Percentiles rank a stretch among this genome's conserved stretches.
Evolutionary conservation across 306 rosid species (phyloP).

Genomic region (Glycyrrhiza uralensis): DNA sequence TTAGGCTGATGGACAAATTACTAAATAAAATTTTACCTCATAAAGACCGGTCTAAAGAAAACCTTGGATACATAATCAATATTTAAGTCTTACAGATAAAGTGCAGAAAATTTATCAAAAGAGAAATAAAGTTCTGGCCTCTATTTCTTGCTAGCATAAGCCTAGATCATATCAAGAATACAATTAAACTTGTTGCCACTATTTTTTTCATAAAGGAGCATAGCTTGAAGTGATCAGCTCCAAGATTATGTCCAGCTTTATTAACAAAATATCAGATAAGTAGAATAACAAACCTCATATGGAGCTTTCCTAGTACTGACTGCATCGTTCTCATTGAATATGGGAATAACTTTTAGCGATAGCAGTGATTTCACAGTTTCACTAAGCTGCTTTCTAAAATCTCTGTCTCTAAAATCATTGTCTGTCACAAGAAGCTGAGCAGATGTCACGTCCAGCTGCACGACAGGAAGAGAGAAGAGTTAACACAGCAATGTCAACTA

Average conservation of each 20-base stretch:
- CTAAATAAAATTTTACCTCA: neutral
- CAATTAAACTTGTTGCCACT: neutral
- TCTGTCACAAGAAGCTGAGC: slow-evolving; percentile 99
- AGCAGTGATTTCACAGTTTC: slow-evolving; percentile 77
- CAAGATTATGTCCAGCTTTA: neutral
- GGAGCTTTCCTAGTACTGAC: slow-evolving; percentile 98
- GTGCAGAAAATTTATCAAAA: neutral
- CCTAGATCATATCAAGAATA: slow-evolving; percentile 4
- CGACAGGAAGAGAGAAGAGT: slow-evolving; percentile 15
- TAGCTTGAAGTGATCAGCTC: slow-evolving; percentile 9
- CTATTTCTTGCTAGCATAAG: slow-evolving; percentile 20
- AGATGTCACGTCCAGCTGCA: slow-evolving; percentile 88
- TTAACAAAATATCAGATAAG: slow-evolving; percentile 9
- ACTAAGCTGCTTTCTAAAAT: slow-evolving; percentile 77
- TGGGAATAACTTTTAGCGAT: slow-evolving; percentile 73
- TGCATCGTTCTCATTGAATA: slow-evolving; percentile 95
- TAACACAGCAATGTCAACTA: slow-evolving; percentile 7
- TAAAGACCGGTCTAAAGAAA: neutral
- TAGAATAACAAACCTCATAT: slow-evolving; percentile 65
- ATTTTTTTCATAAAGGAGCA: neutral
- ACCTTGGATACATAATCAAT: neutral
- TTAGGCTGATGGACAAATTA: neutral
- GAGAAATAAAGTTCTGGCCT: neutral
- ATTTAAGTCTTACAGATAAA: neutral
- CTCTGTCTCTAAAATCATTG: slow-evolving; percentile 87